phyloP scores from a whole-genome alignment of 2,329 filamentous ascomycete species.

The Rhexocercosporidium sp. region DNA sequence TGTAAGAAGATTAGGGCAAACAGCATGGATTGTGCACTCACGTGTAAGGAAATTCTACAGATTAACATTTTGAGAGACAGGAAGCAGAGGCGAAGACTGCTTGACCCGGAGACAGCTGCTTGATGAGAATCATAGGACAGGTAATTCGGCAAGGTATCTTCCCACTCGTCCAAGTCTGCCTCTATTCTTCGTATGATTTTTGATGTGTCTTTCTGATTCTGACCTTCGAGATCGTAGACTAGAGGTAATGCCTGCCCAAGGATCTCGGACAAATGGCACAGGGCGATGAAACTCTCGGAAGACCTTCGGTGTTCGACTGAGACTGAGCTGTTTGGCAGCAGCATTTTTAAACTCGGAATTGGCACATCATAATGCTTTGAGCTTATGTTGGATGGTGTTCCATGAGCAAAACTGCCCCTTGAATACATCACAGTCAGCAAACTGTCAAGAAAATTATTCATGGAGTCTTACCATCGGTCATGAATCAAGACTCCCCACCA shows the following conservation, averaged over 20 bases:
- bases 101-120: slow-evolving; percentile 22
- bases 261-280: slow-evolving; percentile 31
- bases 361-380: slow-evolving; percentile 34
- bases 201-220: slow-evolving; percentile 3
- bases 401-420: slow-evolving; percentile 37
- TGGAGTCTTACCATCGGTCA: slow-evolving; percentile 55
- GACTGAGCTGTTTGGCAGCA: slow-evolving; percentile 18
- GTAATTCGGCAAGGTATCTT: slow-evolving; percentile 25
- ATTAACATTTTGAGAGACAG: slow-evolving; percentile 30
- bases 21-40: slow-evolving; percentile 11
- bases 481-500: slow-evolving; percentile 62
- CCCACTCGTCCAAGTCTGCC: slow-evolving; percentile 30
- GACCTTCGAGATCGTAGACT: slow-evolving; percentile 24
- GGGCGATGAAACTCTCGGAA: slow-evolving; percentile 29
- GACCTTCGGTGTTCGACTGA: slow-evolving; percentile 7
- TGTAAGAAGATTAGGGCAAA: neutral
- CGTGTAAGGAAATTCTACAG: slow-evolving; percentile 28
- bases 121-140: neutral
- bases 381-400: slow-evolving; percentile 28
- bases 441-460: neutral
- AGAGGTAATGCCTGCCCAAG: slow-evolving; percentile 31
- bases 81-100: slow-evolving; percentile 27
- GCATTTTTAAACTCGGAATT: slow-evolving; percentile 24
- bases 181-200: slow-evolving; percentile 27
- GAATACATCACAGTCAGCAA: neutral